Evolutionary conservation across 2,329 filamentous ascomycete genomes (phyloP), one percentile per base, ranked within the genome.

Genomic region (Pseudodiploospora longispora): DNA sequence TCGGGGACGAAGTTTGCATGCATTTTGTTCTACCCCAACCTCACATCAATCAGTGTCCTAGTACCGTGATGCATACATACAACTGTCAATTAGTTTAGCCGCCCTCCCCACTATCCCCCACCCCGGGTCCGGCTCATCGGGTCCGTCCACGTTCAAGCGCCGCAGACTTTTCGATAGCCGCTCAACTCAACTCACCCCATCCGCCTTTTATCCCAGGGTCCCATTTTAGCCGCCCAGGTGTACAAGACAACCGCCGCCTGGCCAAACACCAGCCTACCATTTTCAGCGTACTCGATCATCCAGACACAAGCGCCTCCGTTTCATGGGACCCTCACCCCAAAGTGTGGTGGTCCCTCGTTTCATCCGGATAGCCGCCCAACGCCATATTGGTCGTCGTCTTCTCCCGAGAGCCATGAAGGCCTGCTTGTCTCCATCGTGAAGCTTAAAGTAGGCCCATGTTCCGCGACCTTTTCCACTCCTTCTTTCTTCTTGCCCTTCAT

Each of bases 251-350:
- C 40, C 68, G 68, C 70, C 66, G 47, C 51, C 53, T 56, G 59
- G 68, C 66, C 74, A 74, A 78, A 76, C 77, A 67, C 71, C 66
- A 64, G 63, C 59, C 59, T 62, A 62, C 64, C 60, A 53, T 68
- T 60, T 51, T 50, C 56, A 50, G 52, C 55, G 60, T 55, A 63
- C 65, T 62, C 59, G 60, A 55, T 58, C 55, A 53, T 70, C 71
- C 61, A 67, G 71, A 76, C 62, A 76, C 74, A 68, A 61, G 50
- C 61, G 59, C 59, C 55, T 19, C 52, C 58, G 74, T 78, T 78
- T 78, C 74, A 76, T 66, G 61, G 59, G 61, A 57, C 51, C 50
- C 58, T 51, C 41, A 41, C 46, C 38, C 51, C 40, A 39, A 37
- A 42, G 19, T 19, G 19, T 19, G 19, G 19, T 19, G 19, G 19